Evolutionary conservation across 2,329 filamentous ascomycete species (phyloP).

Genomic region (Cercospora sp.): DNA sequence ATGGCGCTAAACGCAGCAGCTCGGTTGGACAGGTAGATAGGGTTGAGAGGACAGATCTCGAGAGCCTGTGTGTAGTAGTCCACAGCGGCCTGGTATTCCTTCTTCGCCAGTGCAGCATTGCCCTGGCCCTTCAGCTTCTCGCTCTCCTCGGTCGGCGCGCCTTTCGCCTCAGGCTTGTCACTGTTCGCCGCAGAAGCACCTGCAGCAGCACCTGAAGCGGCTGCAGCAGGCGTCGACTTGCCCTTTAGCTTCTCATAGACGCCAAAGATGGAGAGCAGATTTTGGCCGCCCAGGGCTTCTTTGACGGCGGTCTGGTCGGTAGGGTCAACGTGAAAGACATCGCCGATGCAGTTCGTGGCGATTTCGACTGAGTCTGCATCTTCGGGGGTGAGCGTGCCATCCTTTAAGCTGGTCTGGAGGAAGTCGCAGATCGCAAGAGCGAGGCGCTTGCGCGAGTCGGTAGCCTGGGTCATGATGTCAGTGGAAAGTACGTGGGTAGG

Average conservation of each 20-base stretch:
- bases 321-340: constrained; percentile 94
- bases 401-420: constrained; percentile 76
- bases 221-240: constrained; percentile 54
- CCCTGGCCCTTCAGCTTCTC: constrained; percentile 87
- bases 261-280: constrained; percentile 85
- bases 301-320: constrained; percentile 69
- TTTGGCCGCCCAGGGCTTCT: constrained; percentile 81
- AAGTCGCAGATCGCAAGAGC: constrained; percentile 98
- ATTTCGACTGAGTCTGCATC: constrained; percentile 94
- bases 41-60: constrained; percentile 76
- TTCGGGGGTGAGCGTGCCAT: constrained; percentile 84
- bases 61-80: constrained; percentile 87
- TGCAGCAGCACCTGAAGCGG: constrained; percentile 43
- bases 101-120: constrained; percentile 92
- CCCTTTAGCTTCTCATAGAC: constrained; percentile 94
- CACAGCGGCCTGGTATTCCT: constrained; percentile 83
- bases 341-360: constrained; percentile 88
- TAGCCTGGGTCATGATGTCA: constrained; percentile 38
- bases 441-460: constrained; percentile 73
- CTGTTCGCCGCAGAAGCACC: constrained; percentile 44
- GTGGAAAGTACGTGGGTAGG: neutral
- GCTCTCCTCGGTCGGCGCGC: constrained; percentile 67
- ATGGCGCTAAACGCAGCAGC: constrained; percentile 88
- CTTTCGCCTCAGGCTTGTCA: constrained; percentile 47
- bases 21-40: constrained; percentile 96